Conservation (phyloP, 495 filamentous ascomycete species). For the Aspergillus bridgeri region DNA sequence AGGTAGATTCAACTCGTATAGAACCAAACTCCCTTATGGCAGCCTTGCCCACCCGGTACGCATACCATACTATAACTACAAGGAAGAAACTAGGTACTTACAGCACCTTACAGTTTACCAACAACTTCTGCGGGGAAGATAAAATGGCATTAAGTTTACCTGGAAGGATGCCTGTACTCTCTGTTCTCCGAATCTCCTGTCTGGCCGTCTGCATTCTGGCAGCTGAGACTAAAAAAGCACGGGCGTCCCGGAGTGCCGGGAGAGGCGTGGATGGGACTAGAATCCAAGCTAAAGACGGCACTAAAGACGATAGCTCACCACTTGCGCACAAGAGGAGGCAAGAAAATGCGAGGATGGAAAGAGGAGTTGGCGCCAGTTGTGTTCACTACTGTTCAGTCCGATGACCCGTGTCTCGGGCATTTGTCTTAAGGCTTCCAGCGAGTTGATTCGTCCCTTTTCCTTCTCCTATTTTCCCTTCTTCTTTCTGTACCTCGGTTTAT, state of each 20-base stretch:
- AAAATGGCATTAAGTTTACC: too few relatives aligned
- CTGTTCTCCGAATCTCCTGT: neutral
- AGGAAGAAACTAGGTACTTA: too few relatives aligned
- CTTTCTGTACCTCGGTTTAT: neutral
- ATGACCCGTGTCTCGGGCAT: neutral
- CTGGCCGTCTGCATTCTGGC: neutral
- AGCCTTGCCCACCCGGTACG: too few relatives aligned
- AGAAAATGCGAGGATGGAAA: neutral
- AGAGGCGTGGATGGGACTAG: neutral
- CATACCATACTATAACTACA: too few relatives aligned
- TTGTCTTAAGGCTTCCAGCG: neutral
- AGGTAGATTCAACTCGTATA: too few relatives aligned
- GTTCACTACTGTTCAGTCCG: neutral
- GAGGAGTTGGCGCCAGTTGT: neutral
- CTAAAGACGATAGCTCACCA: neutral
- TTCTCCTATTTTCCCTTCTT: neutral
- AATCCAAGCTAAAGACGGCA: neutral
- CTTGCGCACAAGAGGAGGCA: neutral
- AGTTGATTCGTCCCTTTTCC: neutral
- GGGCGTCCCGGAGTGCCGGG: conserved; percentile 22
- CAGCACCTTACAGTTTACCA: too few relatives aligned
- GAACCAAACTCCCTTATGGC: too few relatives aligned
- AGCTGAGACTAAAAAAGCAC: conserved; percentile 16
- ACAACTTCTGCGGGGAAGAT: too few relatives aligned
- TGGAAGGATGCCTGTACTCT: neutral